These are phyloP conservation scores for Mycena sanguinolenta DNA, from an alignment of 768 basidiomycete species.

Conservation along the genomic window DNA sequence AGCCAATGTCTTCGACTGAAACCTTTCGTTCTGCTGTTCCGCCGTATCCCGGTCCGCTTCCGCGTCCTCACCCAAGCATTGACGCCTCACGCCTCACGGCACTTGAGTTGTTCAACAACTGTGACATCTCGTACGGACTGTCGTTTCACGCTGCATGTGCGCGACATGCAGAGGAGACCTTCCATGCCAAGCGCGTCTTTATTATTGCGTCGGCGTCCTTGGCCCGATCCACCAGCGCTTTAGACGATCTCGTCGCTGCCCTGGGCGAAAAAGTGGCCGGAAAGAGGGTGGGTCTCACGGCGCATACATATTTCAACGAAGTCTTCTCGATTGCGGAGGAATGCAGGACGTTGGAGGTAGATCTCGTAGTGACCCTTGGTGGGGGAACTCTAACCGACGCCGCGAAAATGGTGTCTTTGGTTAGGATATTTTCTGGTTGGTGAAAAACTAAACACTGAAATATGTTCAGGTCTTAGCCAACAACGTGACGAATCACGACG, in stretches of 20 bases:
- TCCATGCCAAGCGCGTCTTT: neutral
- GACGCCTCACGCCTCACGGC: neutral
- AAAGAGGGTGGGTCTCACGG: neutral
- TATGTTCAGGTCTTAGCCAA: constrained; percentile 8
- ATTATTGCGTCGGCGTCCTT: neutral
- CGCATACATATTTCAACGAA: constrained; percentile 20
- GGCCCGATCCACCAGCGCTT: neutral
- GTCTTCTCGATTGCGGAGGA: constrained; percentile 6
- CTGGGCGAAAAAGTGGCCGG: neutral
- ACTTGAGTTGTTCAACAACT: neutral
- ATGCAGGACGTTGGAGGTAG: neutral
- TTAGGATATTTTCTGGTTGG: neutral
- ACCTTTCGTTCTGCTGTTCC: constrained; percentile 5
- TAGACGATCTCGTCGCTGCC: neutral
- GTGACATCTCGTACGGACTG: neutral
- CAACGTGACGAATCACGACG: neutral
- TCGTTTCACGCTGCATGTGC: neutral
- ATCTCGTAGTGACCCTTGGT: constrained; percentile 1
- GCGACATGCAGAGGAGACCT: neutral
- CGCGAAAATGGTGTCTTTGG: constrained; percentile 11
- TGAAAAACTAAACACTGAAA: neutral
- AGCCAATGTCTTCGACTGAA: constrained; percentile 15
- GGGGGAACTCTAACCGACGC: constrained; percentile 14
- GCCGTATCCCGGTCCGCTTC: neutral
- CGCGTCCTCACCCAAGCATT: neutral